Evolutionary conservation across 2,329 filamentous ascomycete genomes (phyloP).

Genomic region (Paracoccidioides brasiliensis): DNA sequence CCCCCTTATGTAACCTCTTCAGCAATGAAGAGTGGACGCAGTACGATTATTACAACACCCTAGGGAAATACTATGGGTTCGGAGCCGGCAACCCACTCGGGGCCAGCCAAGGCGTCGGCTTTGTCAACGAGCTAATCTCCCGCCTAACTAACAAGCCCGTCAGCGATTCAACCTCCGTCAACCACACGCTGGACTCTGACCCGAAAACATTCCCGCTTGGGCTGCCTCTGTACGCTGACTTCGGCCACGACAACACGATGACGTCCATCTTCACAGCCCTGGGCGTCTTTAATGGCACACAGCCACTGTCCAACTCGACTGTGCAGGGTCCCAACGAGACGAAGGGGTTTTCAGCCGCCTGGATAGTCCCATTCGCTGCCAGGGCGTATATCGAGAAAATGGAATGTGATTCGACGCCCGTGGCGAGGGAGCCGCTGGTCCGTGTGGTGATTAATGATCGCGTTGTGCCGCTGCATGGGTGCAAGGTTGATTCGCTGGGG

Average conservation of each 20-base stretch:
- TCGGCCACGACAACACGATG: constrained; percentile 87
- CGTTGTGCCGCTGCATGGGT: constrained; percentile 58
- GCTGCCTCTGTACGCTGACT: constrained; percentile 65
- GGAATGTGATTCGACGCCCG: constrained; percentile 40
- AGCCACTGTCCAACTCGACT: constrained; percentile 39
- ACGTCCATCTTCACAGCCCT: constrained; percentile 61
- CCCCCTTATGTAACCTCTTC: constrained; percentile 67
- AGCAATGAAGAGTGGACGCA: constrained; percentile 56
- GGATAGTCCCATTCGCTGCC: constrained; percentile 70
- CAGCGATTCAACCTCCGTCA: constrained; percentile 59
- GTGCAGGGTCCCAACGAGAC: constrained; percentile 39
- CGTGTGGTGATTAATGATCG: constrained; percentile 73
- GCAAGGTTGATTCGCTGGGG: constrained; percentile 55
- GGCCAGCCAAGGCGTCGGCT: constrained; percentile 76
- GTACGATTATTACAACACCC: constrained; percentile 68
- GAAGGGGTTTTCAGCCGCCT: constrained; percentile 60
- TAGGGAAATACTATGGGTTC: constrained; percentile 78
- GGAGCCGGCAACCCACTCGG: constrained; percentile 65
- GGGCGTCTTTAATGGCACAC: constrained; percentile 59
- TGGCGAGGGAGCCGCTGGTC: constrained; percentile 51
- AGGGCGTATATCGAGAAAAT: constrained; percentile 84
- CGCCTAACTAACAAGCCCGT: constrained; percentile 60
- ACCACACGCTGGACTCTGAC: constrained; percentile 59
- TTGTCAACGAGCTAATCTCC: constrained; percentile 74
- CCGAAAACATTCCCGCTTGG: constrained; percentile 60